Evolutionary conservation across 257 asterid genomes (phyloP).

Genomic region (Rauvolfia tetraphylla): DNA sequence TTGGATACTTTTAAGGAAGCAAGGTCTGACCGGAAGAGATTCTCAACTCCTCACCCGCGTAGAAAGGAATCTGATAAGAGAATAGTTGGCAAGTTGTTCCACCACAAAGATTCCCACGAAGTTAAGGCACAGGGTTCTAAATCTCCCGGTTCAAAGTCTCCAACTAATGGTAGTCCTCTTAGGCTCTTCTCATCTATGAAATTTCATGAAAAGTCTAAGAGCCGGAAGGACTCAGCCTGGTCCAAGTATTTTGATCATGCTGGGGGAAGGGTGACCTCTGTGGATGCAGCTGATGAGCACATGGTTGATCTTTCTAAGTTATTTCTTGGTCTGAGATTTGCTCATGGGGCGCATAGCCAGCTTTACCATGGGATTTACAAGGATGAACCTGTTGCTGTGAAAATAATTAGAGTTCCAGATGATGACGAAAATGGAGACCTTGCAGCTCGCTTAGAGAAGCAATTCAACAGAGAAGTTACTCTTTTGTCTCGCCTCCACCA

Average conservation of each 20-base stretch:
- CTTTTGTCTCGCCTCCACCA: constrained; percentile 62
- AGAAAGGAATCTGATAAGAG: constrained; percentile 25
- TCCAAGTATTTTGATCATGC: constrained; percentile 62
- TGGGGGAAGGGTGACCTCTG: constrained; percentile 66
- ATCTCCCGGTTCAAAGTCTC: constrained; percentile 22
- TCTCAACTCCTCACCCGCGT: constrained; percentile 34
- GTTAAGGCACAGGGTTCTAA: constrained; percentile 15
- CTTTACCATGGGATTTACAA: constrained; percentile 78
- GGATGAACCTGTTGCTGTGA: constrained; percentile 80
- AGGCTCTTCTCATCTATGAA: constrained; percentile 39
- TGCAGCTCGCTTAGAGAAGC: constrained; percentile 46
- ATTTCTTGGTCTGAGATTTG: constrained; percentile 71
- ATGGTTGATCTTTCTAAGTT: constrained; percentile 83
- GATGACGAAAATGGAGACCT: constrained; percentile 42
- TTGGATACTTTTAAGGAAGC: constrained; percentile 79
- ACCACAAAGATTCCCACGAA: constrained; percentile 24
- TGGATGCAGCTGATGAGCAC: constrained; percentile 49
- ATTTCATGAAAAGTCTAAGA: constrained; percentile 38
- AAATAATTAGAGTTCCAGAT: constrained; percentile 72
- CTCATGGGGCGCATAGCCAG: constrained; percentile 78
- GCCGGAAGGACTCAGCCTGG: constrained; percentile 59
- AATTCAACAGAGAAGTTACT: constrained; percentile 59
- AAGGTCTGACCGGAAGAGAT: constrained; percentile 45
- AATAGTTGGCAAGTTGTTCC: constrained; percentile 21
- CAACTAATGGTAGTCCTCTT: constrained; percentile 21